Conservation (phyloP, 805 yeast species). For the Wickerhamiella lipophila region DNA sequence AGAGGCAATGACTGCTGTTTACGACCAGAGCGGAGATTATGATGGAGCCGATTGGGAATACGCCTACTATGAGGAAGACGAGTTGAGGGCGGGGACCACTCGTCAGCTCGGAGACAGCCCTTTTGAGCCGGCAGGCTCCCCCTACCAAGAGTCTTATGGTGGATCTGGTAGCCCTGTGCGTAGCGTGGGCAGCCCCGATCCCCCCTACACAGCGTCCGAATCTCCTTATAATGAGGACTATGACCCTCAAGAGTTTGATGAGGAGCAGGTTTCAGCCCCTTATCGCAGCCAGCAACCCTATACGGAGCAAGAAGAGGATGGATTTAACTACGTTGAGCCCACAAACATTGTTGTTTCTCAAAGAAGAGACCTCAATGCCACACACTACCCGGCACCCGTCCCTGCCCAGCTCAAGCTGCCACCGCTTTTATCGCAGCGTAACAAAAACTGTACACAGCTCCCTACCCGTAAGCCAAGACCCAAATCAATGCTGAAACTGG, state of each 20-base stretch:
- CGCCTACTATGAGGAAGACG: neutral
- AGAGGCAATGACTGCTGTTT: slow-evolving; percentile 2
- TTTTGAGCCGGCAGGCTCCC: neutral
- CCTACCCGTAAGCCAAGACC: slow-evolving; percentile 10
- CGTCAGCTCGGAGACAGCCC: slow-evolving; percentile 1
- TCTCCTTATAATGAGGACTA: neutral
- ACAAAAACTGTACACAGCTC: slow-evolving; percentile 5
- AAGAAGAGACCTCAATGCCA: neutral
- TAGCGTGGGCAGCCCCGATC: neutral
- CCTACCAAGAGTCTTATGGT: neutral
- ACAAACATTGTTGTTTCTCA: neutral
- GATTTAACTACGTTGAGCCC: slow-evolving; percentile 8
- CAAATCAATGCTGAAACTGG: slow-evolving; percentile 8
- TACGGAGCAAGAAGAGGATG: slow-evolving; percentile 1
- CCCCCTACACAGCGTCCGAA: neutral
- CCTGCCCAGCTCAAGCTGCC: slow-evolving; percentile 28
- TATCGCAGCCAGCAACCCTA: neutral
- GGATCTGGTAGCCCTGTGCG: neutral
- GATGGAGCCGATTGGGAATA: neutral
- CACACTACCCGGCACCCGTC: slow-evolving; percentile 29
- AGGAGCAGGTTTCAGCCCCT: neutral
- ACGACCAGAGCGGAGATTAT: neutral
- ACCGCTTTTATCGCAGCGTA: slow-evolving; percentile 24
- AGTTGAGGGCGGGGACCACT: neutral
- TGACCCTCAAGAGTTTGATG: neutral